Evolutionary conservation across 148 eudicot species (phyloP), one percentile per base, ranked within the genome.

Genomic region (Polygonum maritimum): DNA sequence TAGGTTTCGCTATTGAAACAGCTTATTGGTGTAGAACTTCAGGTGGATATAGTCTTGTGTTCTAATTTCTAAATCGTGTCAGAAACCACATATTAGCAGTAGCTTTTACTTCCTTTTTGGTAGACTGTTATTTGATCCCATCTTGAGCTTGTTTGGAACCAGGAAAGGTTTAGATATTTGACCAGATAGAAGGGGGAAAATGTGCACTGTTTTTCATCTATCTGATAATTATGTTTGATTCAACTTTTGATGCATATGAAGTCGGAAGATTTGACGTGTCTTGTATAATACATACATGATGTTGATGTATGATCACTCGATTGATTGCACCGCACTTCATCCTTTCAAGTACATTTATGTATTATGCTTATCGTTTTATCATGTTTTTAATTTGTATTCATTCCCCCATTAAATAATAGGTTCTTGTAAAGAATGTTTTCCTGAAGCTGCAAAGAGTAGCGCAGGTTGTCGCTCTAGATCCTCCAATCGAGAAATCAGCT

Each of bases 391-490:
- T 45, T 69, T 69, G 15, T 74, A 26, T 21, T 26, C 31, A 26
- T 26, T 26, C 51, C 73, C 40, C 6, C 40, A 36, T 7, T 67
- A 15, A 40, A 19, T 65, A 72, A 21, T 71, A 94, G 98, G 81
- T 94, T 76, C 58, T 86, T 41, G 74, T 94, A 74, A 85, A 85
- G 83, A 92, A 94, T 79, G 77, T 75, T 13, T 88, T 86, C 75
- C 82, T 85, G 33, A 80, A 81, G 77, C 78, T 78, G 49, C 79
- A 62, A 75, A 90, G 93, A 83, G 80, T 90, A 26, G 92, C 91
- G 31, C 98, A 94, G 80, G 96, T 78, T 74, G 85, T 89, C 77
- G 97, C 82, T 79, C 75, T 90, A 44, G 97, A 94, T 80, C 93
- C 98, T 78, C 96, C 97, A 3, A 74, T 48, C 72, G 88, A 80